These are phyloP conservation scores for Podila clonocystis DNA, from an alignment of 192 early-diverging fungal species.

Conservation along the genomic window DNA sequence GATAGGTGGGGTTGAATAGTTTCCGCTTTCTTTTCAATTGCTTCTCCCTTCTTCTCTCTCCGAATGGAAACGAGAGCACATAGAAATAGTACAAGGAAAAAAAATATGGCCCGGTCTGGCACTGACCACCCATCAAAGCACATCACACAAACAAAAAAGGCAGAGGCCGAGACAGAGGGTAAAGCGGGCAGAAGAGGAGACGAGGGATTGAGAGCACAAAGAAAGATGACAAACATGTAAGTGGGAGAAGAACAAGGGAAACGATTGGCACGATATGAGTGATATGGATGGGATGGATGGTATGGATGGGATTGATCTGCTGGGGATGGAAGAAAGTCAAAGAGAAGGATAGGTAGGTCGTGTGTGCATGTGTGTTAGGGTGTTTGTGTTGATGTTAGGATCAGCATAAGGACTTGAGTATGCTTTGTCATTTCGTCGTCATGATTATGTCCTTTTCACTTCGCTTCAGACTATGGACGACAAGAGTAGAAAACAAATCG, in stretches of 20 bases:
- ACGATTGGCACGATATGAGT: background rate
- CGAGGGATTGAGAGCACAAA: background rate
- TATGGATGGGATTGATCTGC: background rate
- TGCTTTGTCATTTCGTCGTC: slow-evolving; percentile 6
- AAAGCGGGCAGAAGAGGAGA: background rate
- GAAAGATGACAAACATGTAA: background rate
- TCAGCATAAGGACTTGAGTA: too few relatives aligned
- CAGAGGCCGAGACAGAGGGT: background rate
- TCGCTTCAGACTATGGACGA: background rate
- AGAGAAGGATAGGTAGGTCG: background rate
- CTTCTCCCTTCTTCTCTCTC: too few relatives aligned
- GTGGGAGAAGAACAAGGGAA: background rate
- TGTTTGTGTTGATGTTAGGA: too few relatives aligned
- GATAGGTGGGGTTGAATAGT: too few relatives aligned
- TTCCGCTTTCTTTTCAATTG: too few relatives aligned
- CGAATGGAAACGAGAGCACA: too few relatives aligned
- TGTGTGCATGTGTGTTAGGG: too few relatives aligned
- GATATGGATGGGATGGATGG: too few relatives aligned
- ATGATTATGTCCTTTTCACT: background rate
- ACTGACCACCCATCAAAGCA: too few relatives aligned
- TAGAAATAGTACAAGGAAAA: too few relatives aligned
- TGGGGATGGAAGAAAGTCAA: background rate
- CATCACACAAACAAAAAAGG: background rate
- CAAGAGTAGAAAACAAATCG: too few relatives aligned
- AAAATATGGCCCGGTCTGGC: too few relatives aligned